Percentiles rank a stretch among this genome's conserved stretches.
Conservation (phyloP, 495 filamentous ascomycete species). For the Echria macrotheca region DNA sequence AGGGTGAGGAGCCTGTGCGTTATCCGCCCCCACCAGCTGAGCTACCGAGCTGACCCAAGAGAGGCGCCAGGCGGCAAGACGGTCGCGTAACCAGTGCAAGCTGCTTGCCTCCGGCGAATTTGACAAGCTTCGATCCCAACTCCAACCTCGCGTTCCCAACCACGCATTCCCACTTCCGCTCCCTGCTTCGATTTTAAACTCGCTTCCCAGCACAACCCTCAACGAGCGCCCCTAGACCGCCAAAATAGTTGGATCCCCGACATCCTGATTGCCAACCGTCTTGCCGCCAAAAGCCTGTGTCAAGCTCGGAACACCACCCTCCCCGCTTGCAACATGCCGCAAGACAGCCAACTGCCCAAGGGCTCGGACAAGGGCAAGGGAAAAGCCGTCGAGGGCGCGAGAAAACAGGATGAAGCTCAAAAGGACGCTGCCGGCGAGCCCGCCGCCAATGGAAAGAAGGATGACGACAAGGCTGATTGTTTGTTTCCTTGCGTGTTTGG, state of each 20-base stretch:
- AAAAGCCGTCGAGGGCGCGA: constrained; percentile 64
- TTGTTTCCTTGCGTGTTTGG: constrained; percentile 16
- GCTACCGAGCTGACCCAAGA: constrained; percentile 12
- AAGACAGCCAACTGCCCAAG: constrained; percentile 82
- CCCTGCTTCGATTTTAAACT: no score
- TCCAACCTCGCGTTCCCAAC: constrained; percentile 9
- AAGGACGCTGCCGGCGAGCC: constrained; percentile 61
- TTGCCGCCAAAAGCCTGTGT: background rate
- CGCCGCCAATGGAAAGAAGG: constrained; percentile 69
- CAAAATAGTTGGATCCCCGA: no score
- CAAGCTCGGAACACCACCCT: constrained; percentile 7
- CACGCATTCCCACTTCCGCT: no score
- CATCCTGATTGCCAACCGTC: no score
- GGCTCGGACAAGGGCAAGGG: constrained; percentile 91
- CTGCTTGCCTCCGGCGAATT: constrained; percentile 24
- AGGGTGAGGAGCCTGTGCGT: background rate
- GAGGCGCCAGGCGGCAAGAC: constrained; percentile 35
- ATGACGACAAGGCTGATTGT: constrained; percentile 53
- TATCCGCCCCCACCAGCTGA: constrained; percentile 3
- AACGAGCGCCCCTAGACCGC: no score
- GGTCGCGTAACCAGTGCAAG: constrained; percentile 36
- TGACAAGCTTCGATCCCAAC: constrained; percentile 23
- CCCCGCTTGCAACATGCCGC: constrained; percentile 60
- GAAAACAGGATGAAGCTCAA: constrained; percentile 62
- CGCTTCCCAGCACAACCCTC: background rate